A percentile compares a stretch with the other conserved stretches of the same genome.
Evolutionary conservation across 352 stramenopile genomes (phyloP).

Genomic region (Phytophthora melonis): DNA sequence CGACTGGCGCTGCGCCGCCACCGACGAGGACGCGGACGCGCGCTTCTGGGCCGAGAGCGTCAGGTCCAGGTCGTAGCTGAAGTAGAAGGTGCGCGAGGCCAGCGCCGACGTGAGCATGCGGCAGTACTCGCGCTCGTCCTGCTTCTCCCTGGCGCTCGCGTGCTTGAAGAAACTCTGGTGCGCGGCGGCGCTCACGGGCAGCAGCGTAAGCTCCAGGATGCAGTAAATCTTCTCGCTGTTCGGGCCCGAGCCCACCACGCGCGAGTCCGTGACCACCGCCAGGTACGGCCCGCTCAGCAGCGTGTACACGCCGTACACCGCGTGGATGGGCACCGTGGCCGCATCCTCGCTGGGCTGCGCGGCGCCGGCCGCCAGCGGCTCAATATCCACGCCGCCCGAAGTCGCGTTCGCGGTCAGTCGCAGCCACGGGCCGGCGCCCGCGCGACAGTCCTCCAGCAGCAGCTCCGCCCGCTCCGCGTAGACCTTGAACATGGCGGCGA

Average conservation of each 20-base stretch:
- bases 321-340: conserved; percentile 69
- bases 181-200: conserved; percentile 66
- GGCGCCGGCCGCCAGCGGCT: conserved; percentile 18
- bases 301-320: conserved; percentile 79
- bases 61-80: conserved; percentile 79
- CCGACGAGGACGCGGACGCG: conserved; percentile 32
- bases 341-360: conserved; percentile 52
- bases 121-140: conserved; percentile 71
- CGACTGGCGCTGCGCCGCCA: conserved; percentile 33
- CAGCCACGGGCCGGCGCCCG: conserved; percentile 69
- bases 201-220: conserved; percentile 62
- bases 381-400: conserved; percentile 34
- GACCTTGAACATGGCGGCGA: conserved; percentile 76
- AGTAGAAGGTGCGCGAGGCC: conserved; percentile 72
- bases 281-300: conserved; percentile 76
- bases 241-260: conserved; percentile 63
- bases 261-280: conserved; percentile 76
- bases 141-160: conserved; percentile 49
- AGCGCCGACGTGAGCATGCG: conserved; percentile 66
- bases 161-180: conserved; percentile 63
- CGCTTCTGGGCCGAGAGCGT: conserved; percentile 81
- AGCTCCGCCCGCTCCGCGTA: conserved; percentile 74
- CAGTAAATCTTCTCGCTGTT: conserved; percentile 70
- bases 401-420: conserved; percentile 46
- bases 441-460: conserved; percentile 84